Conservation (phyloP, 2,329 filamentous ascomycete genomes). For the Keithomyces neogunnii region DNA sequence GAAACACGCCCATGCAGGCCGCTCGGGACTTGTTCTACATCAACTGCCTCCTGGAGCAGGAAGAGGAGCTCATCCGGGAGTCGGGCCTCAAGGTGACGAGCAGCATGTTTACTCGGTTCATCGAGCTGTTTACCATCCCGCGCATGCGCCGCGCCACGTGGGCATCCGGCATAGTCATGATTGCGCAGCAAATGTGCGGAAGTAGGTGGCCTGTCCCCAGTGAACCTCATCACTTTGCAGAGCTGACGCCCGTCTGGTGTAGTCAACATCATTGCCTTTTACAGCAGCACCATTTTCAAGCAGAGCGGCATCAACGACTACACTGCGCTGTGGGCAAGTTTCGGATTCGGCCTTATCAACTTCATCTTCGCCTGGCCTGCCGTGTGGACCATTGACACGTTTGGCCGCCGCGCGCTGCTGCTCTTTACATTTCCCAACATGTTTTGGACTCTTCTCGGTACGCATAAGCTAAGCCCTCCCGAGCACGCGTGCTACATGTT, state of each 20-base stretch:
- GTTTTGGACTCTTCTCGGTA: constrained; percentile 18
- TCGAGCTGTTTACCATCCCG: constrained; percentile 50
- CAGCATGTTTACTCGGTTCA: constrained; percentile 39
- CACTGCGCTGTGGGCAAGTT: constrained; percentile 22
- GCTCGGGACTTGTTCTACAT: constrained; percentile 57
- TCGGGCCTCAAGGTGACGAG: constrained; percentile 28
- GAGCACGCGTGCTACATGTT: background rate
- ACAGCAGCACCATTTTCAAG: constrained; percentile 17
- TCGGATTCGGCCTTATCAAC: constrained; percentile 21
- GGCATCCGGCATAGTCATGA: constrained; percentile 62
- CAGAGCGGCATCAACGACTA: constrained; percentile 26
- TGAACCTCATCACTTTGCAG: constrained; percentile 25
- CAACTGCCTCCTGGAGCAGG: constrained; percentile 28
- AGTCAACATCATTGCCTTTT: constrained; percentile 37
- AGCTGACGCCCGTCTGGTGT: constrained; percentile 42
- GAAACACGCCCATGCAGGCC: constrained; percentile 51
- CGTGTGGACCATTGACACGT: constrained; percentile 22
- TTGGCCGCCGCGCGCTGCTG: constrained; percentile 14
- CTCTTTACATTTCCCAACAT: constrained; percentile 26
- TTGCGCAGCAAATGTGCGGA: constrained; percentile 53
- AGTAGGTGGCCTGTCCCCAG: constrained; percentile 9
- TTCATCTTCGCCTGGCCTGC: constrained; percentile 21
- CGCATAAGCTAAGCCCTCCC: background rate
- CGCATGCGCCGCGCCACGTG: constrained; percentile 53
- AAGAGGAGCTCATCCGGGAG: constrained; percentile 17